These are phyloP conservation scores for Dunaliella sp. DNA, from an alignment of 139 green algal genomes.

Conservation along the genomic window DNA sequence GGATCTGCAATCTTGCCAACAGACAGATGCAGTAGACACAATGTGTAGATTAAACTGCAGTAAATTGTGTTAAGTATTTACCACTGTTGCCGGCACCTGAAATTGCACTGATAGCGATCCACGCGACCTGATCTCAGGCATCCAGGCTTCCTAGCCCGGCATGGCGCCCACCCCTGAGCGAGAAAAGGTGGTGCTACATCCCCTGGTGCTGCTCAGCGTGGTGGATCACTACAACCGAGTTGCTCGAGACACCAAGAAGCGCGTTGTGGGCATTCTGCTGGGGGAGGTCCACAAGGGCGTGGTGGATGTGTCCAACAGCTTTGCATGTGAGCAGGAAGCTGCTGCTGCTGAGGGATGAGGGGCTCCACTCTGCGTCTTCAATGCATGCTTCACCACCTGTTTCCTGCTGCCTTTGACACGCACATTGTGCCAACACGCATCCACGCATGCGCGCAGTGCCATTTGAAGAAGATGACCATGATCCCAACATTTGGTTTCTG, in stretches of 20 bases:
- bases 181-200: slow-evolving; percentile 85
- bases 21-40: no score
- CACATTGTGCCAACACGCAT: neutral
- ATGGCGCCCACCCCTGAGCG: slow-evolving; percentile 44
- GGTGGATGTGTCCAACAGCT: slow-evolving; percentile 96
- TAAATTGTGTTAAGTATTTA: no score
- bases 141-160: no score
- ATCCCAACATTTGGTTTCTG: slow-evolving; percentile 97
- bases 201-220: slow-evolving; percentile 94
- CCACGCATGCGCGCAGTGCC: slow-evolving; percentile 82
- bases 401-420: no score
- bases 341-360: neutral
- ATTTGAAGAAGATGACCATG: slow-evolving; percentile 98
- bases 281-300: slow-evolving; percentile 82
- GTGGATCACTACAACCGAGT: slow-evolving; percentile 98
- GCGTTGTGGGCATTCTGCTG: slow-evolving; percentile 92
- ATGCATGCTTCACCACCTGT: no score
- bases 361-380: no score
- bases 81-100: no score
- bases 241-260: slow-evolving; percentile 93
- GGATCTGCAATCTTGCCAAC: no score
- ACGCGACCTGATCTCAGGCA: no score
- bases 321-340: slow-evolving; percentile 67
- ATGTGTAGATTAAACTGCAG: no score
- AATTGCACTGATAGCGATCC: no score